phyloP scores from a whole-genome alignment of 225 moss, liverwort and hornwort species.

The Bryum argenteum region DNA sequence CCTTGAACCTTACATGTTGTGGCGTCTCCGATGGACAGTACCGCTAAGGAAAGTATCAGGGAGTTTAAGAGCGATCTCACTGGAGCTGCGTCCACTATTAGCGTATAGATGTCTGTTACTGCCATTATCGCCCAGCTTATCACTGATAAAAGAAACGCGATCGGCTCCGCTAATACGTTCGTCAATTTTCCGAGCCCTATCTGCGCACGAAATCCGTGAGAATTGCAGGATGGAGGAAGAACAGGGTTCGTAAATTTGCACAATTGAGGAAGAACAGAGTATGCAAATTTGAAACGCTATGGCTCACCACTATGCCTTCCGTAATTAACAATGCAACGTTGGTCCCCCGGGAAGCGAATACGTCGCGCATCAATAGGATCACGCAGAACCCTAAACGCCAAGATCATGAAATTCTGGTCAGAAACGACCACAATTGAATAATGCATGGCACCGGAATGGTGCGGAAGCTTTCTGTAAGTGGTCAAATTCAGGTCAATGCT shows the following conservation, averaged over 20 bases:
- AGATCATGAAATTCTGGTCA: not conserved
- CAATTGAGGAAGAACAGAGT: not conserved
- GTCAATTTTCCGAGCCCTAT: conserved; percentile 43
- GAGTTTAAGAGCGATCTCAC: conserved; percentile 33
- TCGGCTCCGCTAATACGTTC: conserved; percentile 45
- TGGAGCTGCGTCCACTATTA: conserved; percentile 52
- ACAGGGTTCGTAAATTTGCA: too few species aligned
- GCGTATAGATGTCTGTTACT: conserved; percentile 34
- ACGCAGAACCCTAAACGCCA: conserved; percentile 39
- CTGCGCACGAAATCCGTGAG: conserved; percentile 30
- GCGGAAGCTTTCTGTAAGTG: too few species aligned
- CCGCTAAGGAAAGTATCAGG: conserved; percentile 48
- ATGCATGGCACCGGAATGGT: too few species aligned
- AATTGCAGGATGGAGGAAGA: not conserved
- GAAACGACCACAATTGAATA: too few species aligned
- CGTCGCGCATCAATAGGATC: conserved; percentile 52
- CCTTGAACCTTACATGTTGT: conserved; percentile 31
- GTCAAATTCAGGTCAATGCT: not conserved
- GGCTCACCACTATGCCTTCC: conserved; percentile 56
- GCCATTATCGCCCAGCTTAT: conserved; percentile 44
- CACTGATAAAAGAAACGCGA: conserved; percentile 40
- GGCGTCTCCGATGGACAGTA: conserved; percentile 58
- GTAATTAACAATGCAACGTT: conserved; percentile 31
- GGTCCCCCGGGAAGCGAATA: conserved; percentile 43
- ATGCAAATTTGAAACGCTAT: conserved; percentile 2